A percentile compares a stretch with the other conserved stretches of the same genome.
These are phyloP conservation scores for Cryptosporidium tyzzeri DNA, from an alignment of 169 alveolate species.

Conservation along the genomic window DNA sequence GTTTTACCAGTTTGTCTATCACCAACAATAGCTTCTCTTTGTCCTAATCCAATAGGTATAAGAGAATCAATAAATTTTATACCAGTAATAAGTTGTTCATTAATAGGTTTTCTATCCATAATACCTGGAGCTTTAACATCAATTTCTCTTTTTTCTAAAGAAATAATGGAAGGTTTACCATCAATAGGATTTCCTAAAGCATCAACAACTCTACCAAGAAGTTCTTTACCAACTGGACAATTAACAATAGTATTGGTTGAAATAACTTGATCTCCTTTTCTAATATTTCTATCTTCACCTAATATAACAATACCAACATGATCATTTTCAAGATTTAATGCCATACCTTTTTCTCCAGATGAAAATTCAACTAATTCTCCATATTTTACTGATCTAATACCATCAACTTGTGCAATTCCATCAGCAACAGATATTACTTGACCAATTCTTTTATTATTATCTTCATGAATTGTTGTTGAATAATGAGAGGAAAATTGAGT, in stretches of 20 bases:
- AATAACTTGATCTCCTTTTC: conserved; percentile 95
- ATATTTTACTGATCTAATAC: conserved; percentile 94
- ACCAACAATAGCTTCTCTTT: conserved; percentile 98
- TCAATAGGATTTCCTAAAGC: conserved; percentile 98
- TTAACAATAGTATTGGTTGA: conserved; percentile 96
- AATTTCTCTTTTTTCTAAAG: conserved; percentile 91
- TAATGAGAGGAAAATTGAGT: not conserved
- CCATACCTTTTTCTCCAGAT: conserved; percentile 95
- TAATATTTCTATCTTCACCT: conserved; percentile 96
- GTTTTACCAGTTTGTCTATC: conserved; percentile 99
- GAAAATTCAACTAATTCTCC: conserved; percentile 97
- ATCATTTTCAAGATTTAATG: conserved; percentile 96
- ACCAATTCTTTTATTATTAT: conserved; percentile 81
- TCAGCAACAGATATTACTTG: conserved; percentile 96
- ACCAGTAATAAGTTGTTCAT: conserved; percentile 98
- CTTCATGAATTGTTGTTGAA: not conserved
- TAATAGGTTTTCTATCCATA: conserved; percentile 95
- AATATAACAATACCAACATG: conserved; percentile 97
- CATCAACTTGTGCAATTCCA: conserved; percentile 97
- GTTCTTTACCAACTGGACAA: conserved; percentile 96
- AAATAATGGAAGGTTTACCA: conserved; percentile 90
- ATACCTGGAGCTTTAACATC: conserved; percentile 99
- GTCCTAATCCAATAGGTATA: conserved; percentile 99
- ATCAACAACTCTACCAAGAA: conserved; percentile 97
- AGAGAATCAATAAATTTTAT: conserved; percentile 96